A percentile compares a stretch with the other conserved stretches of the same genome.
phyloP scores from a whole-genome alignment of 2,329 filamentous ascomycete species.

The Pseudonectria foliicola region DNA sequence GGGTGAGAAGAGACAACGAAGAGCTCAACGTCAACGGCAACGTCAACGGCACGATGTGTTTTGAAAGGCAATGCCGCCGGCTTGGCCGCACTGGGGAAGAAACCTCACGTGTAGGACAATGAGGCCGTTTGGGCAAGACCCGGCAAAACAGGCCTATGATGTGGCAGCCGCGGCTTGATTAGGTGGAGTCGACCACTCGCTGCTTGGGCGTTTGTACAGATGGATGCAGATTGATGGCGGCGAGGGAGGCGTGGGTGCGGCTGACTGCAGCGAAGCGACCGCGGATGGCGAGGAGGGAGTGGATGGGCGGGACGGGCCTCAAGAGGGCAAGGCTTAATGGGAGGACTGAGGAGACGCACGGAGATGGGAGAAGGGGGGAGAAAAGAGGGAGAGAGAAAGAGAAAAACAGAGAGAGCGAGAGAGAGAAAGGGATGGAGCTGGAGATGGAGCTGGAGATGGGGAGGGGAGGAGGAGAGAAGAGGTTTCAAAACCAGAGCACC shows the following conservation, averaged over 20 bases:
- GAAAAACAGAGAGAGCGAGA: slow-evolving; percentile 2
- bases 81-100: slow-evolving; percentile 13
- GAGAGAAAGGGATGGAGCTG: background rate
- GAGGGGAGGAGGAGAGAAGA: slow-evolving; percentile 1
- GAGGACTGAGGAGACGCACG: slow-evolving; percentile 3
- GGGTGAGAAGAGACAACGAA: too few relatives aligned
- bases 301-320: slow-evolving; percentile 9
- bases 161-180: slow-evolving; percentile 21
- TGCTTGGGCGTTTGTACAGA: too few relatives aligned
- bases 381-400: slow-evolving; percentile 5
- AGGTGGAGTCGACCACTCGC: background rate
- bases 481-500: too few relatives aligned
- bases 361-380: slow-evolving; percentile 1
- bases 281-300: slow-evolving; percentile 9
- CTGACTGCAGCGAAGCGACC: slow-evolving; percentile 2
- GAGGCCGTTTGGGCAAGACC: slow-evolving; percentile 8
- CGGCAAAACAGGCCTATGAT: slow-evolving; percentile 17
- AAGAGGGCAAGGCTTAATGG: slow-evolving; percentile 1
- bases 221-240: slow-evolving; percentile 15
- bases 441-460: slow-evolving; percentile 1
- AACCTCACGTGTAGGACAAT: slow-evolving; percentile 17
- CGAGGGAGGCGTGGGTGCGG: slow-evolving; percentile 1
- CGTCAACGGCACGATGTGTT: background rate
- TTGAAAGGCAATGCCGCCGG: slow-evolving; percentile 8
- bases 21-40: too few relatives aligned